A percentile compares a stretch with the other conserved stretches of the same genome.
phyloP scores from a whole-genome alignment of 23 red algal genomes.

The Gracilaria gracilis region DNA sequence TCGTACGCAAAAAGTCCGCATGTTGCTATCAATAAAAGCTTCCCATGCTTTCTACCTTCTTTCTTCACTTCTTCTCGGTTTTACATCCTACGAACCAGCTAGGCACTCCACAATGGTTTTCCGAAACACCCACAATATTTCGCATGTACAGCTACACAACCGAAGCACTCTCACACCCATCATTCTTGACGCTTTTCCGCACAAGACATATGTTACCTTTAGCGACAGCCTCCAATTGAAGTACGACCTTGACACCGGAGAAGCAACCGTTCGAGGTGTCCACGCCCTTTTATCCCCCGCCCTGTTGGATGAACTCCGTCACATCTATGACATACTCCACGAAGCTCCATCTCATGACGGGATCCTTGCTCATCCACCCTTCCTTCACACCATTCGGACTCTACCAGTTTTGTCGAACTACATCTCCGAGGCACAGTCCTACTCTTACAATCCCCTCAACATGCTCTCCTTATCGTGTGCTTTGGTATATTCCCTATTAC shows the following conservation, averaged over 20 bases:
- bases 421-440: background rate
- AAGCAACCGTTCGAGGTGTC: background rate
- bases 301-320: background rate
- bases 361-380: too few species aligned
- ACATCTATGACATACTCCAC: background rate
- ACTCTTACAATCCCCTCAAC: background rate
- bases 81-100: background rate
- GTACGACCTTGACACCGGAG: background rate
- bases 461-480: background rate
- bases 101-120: background rate
- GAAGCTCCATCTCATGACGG: too few species aligned
- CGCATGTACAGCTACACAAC: background rate
- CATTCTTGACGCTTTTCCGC: background rate
- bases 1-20: too few species aligned
- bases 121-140: background rate
- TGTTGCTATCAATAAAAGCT: too few species aligned
- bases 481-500: background rate
- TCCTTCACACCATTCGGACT: too few species aligned
- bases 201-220: background rate
- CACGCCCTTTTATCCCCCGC: background rate
- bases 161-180: background rate
- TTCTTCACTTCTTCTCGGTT: background rate
- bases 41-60: too few species aligned
- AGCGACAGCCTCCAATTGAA: background rate
- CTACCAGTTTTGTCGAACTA: background rate